phyloP scores from a whole-genome alignment of 1,284 basidiomycete genomes.

The Exobasidium rhododendri region DNA sequence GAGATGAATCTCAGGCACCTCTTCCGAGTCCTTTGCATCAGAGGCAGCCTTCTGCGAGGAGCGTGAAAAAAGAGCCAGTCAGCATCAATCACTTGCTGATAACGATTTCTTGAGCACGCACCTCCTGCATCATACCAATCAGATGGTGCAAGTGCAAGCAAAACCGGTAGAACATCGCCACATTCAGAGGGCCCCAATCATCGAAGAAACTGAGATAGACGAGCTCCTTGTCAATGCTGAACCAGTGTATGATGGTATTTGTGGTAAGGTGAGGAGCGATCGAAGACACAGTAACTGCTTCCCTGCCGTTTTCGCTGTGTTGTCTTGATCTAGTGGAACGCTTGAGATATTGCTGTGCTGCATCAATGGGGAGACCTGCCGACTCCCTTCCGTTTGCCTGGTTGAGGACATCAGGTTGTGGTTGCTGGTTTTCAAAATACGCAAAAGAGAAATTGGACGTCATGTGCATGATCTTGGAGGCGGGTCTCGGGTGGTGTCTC shows the following conservation, averaged over 20 bases:
- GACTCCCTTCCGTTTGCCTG: neutral
- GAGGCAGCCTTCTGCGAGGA: slow-evolving; percentile 34
- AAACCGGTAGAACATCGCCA: slow-evolving; percentile 63
- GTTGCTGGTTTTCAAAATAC: slow-evolving; percentile 23
- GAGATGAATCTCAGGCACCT: slow-evolving; percentile 61
- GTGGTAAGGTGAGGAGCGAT: slow-evolving; percentile 21
- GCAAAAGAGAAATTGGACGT: slow-evolving; percentile 47
- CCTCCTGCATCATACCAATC: slow-evolving; percentile 59
- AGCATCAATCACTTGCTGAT: too few species aligned
- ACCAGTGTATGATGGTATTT: slow-evolving; percentile 36
- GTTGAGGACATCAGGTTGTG: slow-evolving; percentile 19
- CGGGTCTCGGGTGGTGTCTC: neutral
- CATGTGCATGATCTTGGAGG: slow-evolving; percentile 30
- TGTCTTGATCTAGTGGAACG: slow-evolving; percentile 17
- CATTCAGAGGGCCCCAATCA: slow-evolving; percentile 66
- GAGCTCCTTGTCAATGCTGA: slow-evolving; percentile 76
- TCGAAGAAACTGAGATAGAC: slow-evolving; percentile 79
- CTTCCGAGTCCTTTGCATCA: neutral
- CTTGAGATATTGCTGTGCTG: slow-evolving; percentile 14
- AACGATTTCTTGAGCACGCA: neutral
- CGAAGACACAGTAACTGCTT: slow-evolving; percentile 21
- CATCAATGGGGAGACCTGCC: neutral
- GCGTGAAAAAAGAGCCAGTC: too few species aligned
- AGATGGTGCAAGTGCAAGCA: slow-evolving; percentile 88
- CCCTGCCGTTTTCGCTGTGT: slow-evolving; percentile 7